Conservation (phyloP, 495 filamentous ascomycete species). For the Trichoderma gamsii region DNA sequence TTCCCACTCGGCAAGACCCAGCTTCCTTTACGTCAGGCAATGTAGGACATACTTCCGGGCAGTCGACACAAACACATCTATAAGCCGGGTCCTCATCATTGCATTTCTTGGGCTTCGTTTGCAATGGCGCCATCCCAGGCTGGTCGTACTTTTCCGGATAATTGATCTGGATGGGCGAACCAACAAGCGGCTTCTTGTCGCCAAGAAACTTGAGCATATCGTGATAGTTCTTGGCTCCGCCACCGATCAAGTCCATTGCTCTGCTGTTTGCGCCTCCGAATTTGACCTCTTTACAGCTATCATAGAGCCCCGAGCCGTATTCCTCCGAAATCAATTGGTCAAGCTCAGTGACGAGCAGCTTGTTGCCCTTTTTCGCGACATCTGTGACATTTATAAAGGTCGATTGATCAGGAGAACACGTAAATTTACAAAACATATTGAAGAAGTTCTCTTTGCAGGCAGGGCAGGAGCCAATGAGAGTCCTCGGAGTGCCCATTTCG, state of each 20-base stretch:
- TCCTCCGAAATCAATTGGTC: conserved; percentile 83
- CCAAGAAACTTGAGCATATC: conserved; percentile 87
- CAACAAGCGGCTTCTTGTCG: conserved; percentile 68
- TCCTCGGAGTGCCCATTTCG: conserved; percentile 80
- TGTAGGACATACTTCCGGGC: conserved; percentile 73
- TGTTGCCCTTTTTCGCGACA: conserved; percentile 58
- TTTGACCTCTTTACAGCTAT: conserved; percentile 98
- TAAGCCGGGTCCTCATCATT: conserved; percentile 80
- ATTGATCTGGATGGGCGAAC: conserved; percentile 96
- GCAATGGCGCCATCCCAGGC: conserved; percentile 55
- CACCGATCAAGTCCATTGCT: conserved; percentile 92
- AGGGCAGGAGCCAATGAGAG: conserved; percentile 85
- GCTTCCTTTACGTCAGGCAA: conserved; percentile 64
- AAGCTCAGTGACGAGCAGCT: conserved; percentile 74
- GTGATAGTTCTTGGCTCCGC: conserved; percentile 84
- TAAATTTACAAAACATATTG: conserved; percentile 96
- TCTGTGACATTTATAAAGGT: conserved; percentile 90
- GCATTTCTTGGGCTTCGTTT: conserved; percentile 70
- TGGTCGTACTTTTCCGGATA: conserved; percentile 64
- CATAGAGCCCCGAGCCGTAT: conserved; percentile 85
- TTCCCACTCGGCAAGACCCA: conserved; percentile 72
- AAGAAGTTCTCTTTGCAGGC: conserved; percentile 97
- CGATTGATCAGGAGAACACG: conserved; percentile 93
- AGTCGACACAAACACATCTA: conserved; percentile 90
- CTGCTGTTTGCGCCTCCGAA: conserved; percentile 87